Percentiles rank a stretch among this genome's conserved stretches.
These are phyloP conservation scores for Eucalyptus erythrocorys DNA, from an alignment of 345 rosid genomes.

Conservation along the genomic window DNA sequence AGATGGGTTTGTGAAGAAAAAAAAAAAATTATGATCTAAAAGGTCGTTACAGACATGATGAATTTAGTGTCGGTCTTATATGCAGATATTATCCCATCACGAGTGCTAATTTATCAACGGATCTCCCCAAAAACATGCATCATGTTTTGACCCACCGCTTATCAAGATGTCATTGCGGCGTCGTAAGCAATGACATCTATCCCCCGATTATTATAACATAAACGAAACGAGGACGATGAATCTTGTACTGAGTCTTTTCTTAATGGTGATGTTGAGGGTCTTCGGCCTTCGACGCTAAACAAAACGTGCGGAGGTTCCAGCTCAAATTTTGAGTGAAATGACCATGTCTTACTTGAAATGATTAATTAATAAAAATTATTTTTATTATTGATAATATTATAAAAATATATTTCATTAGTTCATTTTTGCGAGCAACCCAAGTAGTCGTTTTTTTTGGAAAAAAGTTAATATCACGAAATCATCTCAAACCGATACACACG, in stretches of 20 bases:
- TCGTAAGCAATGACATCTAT: background rate
- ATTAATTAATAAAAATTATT: no score
- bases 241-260: background rate
- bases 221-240: background rate
- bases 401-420: background rate
- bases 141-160: background rate
- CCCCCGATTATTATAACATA: background rate
- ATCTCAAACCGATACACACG: accelerated
- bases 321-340: background rate
- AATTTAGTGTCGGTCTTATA: background rate
- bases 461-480: background rate
- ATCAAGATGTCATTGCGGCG: background rate
- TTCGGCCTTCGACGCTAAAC: background rate
- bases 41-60: background rate
- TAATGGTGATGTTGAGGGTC: background rate
- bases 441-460: accelerated
- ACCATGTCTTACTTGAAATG: background rate
- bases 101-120: background rate
- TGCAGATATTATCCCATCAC: background rate
- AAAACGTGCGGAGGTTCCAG: background rate
- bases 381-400: no score
- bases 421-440: accelerated
- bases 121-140: background rate
- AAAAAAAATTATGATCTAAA: background rate
- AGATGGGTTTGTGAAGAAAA: background rate